Percentiles rank a stretch among this genome's conserved stretches.
These are phyloP conservation scores for Clonostachys rosea DNA, from an alignment of 2,329 filamentous ascomycete species.

Conservation along the genomic window DNA sequence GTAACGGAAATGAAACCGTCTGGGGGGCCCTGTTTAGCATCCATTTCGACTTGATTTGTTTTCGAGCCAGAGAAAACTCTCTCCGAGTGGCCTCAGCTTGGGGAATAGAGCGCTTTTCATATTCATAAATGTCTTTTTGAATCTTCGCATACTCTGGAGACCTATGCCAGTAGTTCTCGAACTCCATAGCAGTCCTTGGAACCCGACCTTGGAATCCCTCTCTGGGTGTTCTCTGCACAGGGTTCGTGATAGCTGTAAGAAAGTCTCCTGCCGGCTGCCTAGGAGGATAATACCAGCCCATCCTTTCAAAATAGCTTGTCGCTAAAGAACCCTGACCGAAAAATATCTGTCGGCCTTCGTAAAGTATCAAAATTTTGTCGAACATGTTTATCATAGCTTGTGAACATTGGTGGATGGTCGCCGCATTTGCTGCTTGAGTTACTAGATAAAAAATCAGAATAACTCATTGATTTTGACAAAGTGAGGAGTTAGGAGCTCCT, in stretches of 20 bases:
- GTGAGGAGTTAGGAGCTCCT: too few relatives aligned
- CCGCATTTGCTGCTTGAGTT: conserved; percentile 17
- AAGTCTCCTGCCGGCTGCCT: conserved; percentile 66
- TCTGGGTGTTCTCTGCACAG: conserved; percentile 57
- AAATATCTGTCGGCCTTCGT: conserved; percentile 62
- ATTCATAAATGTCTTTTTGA: not conserved
- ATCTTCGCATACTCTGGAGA: not conserved
- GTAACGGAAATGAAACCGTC: conserved; percentile 32
- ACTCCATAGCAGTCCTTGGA: conserved; percentile 24
- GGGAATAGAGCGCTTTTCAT: not conserved
- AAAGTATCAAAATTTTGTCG: conserved; percentile 62
- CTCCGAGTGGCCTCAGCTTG: not conserved
- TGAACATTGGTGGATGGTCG: conserved; percentile 56
- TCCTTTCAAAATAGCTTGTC: conserved; percentile 51
- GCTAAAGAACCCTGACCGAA: conserved; percentile 53
- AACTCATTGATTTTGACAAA: too few relatives aligned
- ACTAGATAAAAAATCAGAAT: too few relatives aligned
- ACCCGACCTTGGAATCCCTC: conserved; percentile 50
- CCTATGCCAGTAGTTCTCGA: not conserved
- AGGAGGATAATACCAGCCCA: conserved; percentile 13
- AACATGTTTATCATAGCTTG: conserved; percentile 52
- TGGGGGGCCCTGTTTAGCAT: not conserved
- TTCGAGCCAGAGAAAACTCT: not conserved
- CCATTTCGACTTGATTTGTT: not conserved
- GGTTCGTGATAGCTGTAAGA: conserved; percentile 64